A percentile compares a stretch with the other conserved stretches of the same genome.
Evolutionary conservation across 768 basidiomycete species (phyloP).

Genomic region (Leccinum rimulosum): DNA sequence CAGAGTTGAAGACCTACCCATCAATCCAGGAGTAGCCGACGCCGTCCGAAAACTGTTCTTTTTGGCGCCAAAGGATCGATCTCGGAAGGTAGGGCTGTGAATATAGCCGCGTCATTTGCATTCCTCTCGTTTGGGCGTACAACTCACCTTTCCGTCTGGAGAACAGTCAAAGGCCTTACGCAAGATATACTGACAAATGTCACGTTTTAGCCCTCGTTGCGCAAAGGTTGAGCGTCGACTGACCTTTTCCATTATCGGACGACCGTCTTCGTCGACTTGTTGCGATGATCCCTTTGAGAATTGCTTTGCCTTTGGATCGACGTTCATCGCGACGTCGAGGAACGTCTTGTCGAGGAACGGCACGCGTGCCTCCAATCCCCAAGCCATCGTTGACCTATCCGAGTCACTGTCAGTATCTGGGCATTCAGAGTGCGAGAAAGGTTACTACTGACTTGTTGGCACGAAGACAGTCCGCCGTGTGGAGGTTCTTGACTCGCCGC

Average conservation of each 20-base stretch:
- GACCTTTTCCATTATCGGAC: slow-evolving; percentile 96
- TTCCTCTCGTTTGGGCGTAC: background rate
- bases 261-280: slow-evolving; percentile 77
- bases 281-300: slow-evolving; percentile 78
- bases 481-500: slow-evolving; percentile 93
- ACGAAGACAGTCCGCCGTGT: slow-evolving; percentile 94
- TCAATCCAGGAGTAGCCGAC: slow-evolving; percentile 99
- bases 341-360: slow-evolving; percentile 98
- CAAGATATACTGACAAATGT: slow-evolving; percentile 75
- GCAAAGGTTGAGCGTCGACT: background rate
- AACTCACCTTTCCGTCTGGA: slow-evolving; percentile 67
- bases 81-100: slow-evolving; percentile 84
- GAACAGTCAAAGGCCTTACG: slow-evolving; percentile 93
- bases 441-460: slow-evolving; percentile 81
- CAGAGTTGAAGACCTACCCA: slow-evolving; percentile 49
- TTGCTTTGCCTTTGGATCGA: slow-evolving; percentile 84
- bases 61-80: slow-evolving; percentile 97
- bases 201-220: slow-evolving; percentile 6
- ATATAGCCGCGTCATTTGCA: background rate
- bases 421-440: background rate
- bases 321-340: slow-evolving; percentile 90
- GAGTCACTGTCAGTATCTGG: slow-evolving; percentile 3
- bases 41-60: slow-evolving; percentile 99
- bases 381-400: slow-evolving; percentile 93
- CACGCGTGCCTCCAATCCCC: slow-evolving; percentile 98